A percentile compares a stretch with the other conserved stretches of the same genome.
Conservation (phyloP, 495 filamentous ascomycete species). For the Wilcoxina mikolae region DNA sequence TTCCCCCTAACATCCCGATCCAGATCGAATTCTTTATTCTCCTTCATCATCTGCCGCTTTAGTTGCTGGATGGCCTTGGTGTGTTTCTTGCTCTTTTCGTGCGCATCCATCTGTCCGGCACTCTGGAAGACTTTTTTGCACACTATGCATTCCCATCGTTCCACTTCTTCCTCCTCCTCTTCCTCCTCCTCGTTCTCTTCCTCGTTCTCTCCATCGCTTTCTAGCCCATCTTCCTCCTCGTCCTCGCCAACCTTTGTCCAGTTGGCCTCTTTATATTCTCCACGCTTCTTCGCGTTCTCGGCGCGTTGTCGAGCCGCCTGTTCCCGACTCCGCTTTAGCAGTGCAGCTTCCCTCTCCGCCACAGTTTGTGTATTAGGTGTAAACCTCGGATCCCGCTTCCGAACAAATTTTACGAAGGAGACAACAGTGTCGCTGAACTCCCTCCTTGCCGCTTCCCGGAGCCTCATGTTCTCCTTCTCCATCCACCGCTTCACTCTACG, state of each 20-base stretch:
- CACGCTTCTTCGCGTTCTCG: constrained; percentile 59
- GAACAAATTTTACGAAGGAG: constrained; percentile 76
- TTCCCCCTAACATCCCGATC: constrained; percentile 26
- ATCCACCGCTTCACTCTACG: constrained; percentile 66
- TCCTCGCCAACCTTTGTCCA: constrained; percentile 53
- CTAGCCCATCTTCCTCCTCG: constrained; percentile 31
- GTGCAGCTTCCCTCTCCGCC: constrained; percentile 59
- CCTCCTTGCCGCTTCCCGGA: constrained; percentile 65
- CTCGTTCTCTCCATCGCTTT: constrained; percentile 9
- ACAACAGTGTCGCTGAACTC: constrained; percentile 89
- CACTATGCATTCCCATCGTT: constrained; percentile 72
- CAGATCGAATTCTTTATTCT: constrained; percentile 49
- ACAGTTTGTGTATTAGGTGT: constrained; percentile 54
- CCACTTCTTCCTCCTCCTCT: constrained; percentile 39
- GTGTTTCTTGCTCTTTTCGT: constrained; percentile 95
- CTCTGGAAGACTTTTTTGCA: constrained; percentile 91
- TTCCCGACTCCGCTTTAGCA: constrained; percentile 63
- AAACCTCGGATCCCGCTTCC: constrained; percentile 81
- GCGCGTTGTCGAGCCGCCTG: constrained; percentile 76
- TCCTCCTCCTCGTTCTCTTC: constrained; percentile 36
- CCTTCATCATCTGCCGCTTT: constrained; percentile 63
- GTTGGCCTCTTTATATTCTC: constrained; percentile 50
- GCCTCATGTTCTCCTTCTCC: constrained; percentile 86
- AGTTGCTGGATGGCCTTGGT: constrained; percentile 67
- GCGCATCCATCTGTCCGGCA: constrained; percentile 77